These are phyloP conservation scores for Eucalyptus lansdowneana DNA, from an alignment of 345 rosid species.

Conservation along the genomic window DNA sequence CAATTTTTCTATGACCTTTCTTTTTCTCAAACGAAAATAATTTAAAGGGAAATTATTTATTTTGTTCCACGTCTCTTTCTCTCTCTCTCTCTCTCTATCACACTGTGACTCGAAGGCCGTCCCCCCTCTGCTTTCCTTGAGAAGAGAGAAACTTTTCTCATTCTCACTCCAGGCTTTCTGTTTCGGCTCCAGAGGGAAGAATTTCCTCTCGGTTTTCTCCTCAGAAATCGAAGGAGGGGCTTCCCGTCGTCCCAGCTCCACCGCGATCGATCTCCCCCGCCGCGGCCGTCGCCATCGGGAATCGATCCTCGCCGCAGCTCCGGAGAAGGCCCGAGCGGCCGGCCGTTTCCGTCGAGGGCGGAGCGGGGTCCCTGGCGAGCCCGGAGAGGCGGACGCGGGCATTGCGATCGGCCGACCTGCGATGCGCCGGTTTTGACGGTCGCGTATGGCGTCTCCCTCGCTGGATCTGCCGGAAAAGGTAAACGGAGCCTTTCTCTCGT, in stretches of 20 bases:
- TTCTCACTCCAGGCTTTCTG: background rate
- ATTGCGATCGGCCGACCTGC: background rate
- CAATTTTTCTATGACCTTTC: background rate
- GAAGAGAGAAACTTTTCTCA: background rate
- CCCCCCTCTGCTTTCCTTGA: background rate
- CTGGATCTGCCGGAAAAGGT: background rate
- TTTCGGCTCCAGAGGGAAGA: background rate
- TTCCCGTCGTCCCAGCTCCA: background rate
- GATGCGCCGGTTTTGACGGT: background rate
- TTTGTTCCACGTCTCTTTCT: background rate
- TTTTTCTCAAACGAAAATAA: background rate
- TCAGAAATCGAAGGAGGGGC: background rate
- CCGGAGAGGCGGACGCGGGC: background rate
- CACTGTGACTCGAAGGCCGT: background rate
- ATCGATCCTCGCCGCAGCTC: background rate
- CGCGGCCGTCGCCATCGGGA: background rate
- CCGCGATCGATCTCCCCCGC: background rate
- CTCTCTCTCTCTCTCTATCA: background rate
- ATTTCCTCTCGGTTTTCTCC: background rate
- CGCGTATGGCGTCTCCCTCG: background rate
- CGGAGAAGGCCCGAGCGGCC: background rate
- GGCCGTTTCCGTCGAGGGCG: background rate
- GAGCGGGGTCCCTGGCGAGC: background rate
- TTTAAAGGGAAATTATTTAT: background rate
- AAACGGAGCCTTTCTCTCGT: background rate